Base-by-base conservation (phyloP, 2,329 filamentous ascomycete genomes). In the Curvularia spicifera region DNA sequence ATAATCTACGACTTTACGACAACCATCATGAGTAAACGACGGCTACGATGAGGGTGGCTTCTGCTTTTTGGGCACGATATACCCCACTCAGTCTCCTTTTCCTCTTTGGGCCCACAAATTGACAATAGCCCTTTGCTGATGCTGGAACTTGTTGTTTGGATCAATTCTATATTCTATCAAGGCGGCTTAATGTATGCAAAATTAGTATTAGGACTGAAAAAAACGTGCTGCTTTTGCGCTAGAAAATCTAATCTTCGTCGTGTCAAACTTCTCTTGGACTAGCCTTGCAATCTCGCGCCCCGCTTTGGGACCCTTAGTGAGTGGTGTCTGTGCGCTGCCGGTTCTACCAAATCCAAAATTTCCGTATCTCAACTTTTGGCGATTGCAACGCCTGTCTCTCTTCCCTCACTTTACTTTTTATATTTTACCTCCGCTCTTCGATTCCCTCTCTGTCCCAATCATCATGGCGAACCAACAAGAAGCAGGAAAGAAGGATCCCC, bases 61-160 rank as follows among this genome's bases (percentile, higher is more conserved):
- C 64, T 67, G 63, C 68, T 67, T 58, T 68, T 70, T 70, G 52
- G 52, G 65, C 61, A 67, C 55, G 68, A 71, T 72, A 74, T 73
- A 76, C 70, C 72, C 73, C 66, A 69, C 70, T 71, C 65, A 46
- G 46, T 56, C 18, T 40, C 33, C 46, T n/a, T 60, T 60, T 51
- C 33, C 46, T 49, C 28, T 5, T 33, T 37, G 49, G 39, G 45
- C 31, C 24, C 15, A 24, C 37, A 63, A 57, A 62, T 63, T 60
- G 65, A 54, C 56, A 49, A 40, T 52, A 28, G 28, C 47, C 48
- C 47, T 28, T 45, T 44, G 35, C 39, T 42, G 20, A 42, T 39
- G 20, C 13, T 33, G 43, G 24, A 40, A 22, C 18, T 28, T 51
- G 22, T 33, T 40, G 24, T 53, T 35, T 20, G 45, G 43, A 10